A percentile compares a stretch with the other conserved stretches of the same genome.
Conservation (phyloP, 2,329 filamentous ascomycete species). For the Furcasterigmium sp. region DNA sequence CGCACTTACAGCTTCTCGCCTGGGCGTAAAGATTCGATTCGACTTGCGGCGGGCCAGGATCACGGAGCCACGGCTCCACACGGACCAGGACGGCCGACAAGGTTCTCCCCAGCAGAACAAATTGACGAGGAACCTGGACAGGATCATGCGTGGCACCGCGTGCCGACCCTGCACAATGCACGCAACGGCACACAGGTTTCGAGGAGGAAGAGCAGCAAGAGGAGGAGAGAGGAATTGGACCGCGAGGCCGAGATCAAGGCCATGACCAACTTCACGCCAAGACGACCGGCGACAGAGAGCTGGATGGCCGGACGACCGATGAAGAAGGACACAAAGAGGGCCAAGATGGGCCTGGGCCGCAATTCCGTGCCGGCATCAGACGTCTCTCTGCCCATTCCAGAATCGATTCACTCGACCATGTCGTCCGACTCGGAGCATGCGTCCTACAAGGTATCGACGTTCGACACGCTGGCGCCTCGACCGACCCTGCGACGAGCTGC, state of each 20-base stretch:
- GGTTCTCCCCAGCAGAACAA: slow-evolving; percentile 3
- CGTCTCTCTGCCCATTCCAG: slow-evolving; percentile 67
- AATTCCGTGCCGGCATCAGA: slow-evolving; percentile 56
- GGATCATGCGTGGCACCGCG: background rate
- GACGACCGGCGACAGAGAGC: slow-evolving; percentile 55
- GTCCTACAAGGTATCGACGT: slow-evolving; percentile 73
- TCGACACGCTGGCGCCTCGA: slow-evolving; percentile 78
- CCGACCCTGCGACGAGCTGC: slow-evolving; percentile 75
- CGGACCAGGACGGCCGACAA: slow-evolving; percentile 5
- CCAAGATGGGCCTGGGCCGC: slow-evolving; percentile 43
- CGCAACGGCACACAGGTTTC: slow-evolving; percentile 29
- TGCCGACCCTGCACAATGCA: slow-evolving; percentile 20
- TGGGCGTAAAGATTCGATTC: slow-evolving; percentile 50
- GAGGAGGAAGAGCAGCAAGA: slow-evolving; percentile 68
- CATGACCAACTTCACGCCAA: slow-evolving; percentile 67
- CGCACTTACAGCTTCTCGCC: slow-evolving; percentile 60
- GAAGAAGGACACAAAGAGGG: slow-evolving; percentile 61
- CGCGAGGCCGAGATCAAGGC: slow-evolving; percentile 85
- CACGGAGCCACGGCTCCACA: background rate
- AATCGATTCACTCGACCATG: slow-evolving; percentile 71
- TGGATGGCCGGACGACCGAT: slow-evolving; percentile 55
- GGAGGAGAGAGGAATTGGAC: slow-evolving; percentile 67
- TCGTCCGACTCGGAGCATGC: slow-evolving; percentile 70
- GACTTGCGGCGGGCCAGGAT: slow-evolving; percentile 12
- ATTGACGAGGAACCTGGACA: background rate